Percentiles rank a stretch among this genome's conserved stretches.
phyloP scores from a whole-genome alignment of 1,284 basidiomycete genomes.

The Amanita bisporigera region DNA sequence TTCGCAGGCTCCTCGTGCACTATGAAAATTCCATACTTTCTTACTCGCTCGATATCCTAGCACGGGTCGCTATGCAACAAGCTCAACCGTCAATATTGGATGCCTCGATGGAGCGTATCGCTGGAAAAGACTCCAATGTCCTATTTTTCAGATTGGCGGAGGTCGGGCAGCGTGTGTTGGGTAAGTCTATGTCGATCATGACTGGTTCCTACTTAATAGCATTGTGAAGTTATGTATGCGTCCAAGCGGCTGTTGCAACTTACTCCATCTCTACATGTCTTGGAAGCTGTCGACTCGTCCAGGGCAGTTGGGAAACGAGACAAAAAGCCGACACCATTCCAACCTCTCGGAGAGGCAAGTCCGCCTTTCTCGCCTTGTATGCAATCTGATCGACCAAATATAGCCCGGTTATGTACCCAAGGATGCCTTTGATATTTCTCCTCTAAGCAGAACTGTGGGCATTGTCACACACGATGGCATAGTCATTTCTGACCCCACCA shows the following conservation, averaged over 20 bases:
- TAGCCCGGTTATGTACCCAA: constrained; percentile 72
- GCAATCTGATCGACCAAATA: not conserved
- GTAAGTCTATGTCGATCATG: constrained; percentile 45
- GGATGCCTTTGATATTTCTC: constrained; percentile 63
- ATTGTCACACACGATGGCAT: constrained; percentile 68
- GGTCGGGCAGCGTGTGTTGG: constrained; percentile 56
- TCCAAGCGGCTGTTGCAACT: constrained; percentile 64
- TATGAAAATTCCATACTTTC: constrained; percentile 61
- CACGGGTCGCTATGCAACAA: constrained; percentile 58
- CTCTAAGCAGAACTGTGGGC: constrained; percentile 64
- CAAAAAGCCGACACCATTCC: constrained; percentile 50
- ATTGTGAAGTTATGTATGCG: constrained; percentile 64
- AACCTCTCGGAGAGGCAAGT: constrained; percentile 66
- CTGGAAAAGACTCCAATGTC: constrained; percentile 56
- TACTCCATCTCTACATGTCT: constrained; percentile 49
- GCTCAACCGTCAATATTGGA: constrained; percentile 53
- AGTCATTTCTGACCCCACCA: constrained; percentile 65
- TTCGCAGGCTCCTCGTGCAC: constrained; percentile 71
- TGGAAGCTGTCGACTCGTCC: constrained; percentile 55
- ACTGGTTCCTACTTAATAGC: not conserved
- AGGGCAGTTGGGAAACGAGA: constrained; percentile 44
- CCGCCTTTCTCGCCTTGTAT: constrained; percentile 8
- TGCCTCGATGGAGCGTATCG: constrained; percentile 62
- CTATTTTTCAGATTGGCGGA: constrained; percentile 62
- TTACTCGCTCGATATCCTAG: constrained; percentile 73